Conservation (phyloP, 1,139 yeast genomes). For the Taphrina deformans region DNA sequence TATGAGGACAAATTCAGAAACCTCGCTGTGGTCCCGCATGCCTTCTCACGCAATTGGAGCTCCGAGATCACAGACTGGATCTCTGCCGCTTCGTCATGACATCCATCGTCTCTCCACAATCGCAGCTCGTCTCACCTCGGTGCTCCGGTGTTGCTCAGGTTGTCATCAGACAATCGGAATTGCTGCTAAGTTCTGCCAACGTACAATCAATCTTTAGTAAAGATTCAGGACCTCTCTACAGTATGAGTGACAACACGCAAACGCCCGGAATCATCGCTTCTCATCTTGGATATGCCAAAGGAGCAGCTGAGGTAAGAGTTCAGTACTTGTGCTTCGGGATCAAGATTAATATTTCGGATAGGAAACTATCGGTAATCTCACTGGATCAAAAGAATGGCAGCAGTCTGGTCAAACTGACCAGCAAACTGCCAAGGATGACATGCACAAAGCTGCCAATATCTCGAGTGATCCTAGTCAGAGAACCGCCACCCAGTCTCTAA, state of each 20-base stretch:
- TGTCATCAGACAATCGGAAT: no score
- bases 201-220: no score
- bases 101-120: neutral
- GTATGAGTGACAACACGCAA: constrained; percentile 6
- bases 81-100: neutral
- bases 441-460: constrained; percentile 24
- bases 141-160: no score
- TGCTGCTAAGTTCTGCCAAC: no score
- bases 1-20: neutral
- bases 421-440: constrained; percentile 21
- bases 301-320: constrained; percentile 25
- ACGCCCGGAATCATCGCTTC: constrained; percentile 31
- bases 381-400: constrained; percentile 31
- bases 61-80: neutral
- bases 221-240: no score
- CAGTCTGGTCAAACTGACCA: constrained; percentile 18
- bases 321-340: no score
- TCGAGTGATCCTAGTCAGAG: constrained; percentile 10
- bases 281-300: constrained; percentile 25
- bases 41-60: neutral
- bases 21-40: neutral
- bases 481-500: constrained; percentile 10
- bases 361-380: constrained; percentile 33
- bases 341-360: neutral
- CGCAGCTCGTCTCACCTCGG: neutral